Conservation (phyloP, 495 filamentous ascomycete species). For the Tetracladium setigerum region DNA sequence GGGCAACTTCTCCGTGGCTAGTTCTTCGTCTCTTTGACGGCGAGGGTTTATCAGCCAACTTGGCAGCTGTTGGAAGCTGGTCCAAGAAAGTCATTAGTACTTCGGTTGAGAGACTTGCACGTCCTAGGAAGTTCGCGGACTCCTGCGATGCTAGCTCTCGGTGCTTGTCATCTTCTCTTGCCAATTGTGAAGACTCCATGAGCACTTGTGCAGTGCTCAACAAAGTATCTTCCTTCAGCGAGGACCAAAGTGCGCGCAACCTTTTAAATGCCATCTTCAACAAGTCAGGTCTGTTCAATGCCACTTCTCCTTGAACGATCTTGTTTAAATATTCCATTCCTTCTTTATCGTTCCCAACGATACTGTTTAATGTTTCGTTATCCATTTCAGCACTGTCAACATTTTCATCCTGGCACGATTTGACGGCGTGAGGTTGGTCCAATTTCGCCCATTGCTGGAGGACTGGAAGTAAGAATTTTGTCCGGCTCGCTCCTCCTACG, state of each 20-base stretch:
- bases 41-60: constrained; percentile 55
- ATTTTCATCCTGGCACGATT: constrained; percentile 41
- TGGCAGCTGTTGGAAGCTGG: constrained; percentile 56
- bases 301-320: constrained; percentile 41
- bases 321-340: constrained; percentile 53
- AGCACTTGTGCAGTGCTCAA: constrained; percentile 51
- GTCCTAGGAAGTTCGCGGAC: constrained; percentile 60
- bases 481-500: constrained; percentile 55
- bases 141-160: constrained; percentile 32
- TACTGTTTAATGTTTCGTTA: constrained; percentile 46
- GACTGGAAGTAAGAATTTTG: constrained; percentile 60
- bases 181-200: constrained; percentile 22
- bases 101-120: constrained; percentile 58
- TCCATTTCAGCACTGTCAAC: constrained; percentile 54
- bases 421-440: constrained; percentile 27
- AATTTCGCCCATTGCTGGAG: constrained; percentile 57
- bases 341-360: constrained; percentile 59
- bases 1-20: constrained; percentile 51
- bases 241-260: constrained; percentile 61
- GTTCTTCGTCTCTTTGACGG: constrained; percentile 69
- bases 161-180: not conserved
- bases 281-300: constrained; percentile 38
- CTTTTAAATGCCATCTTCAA: constrained; percentile 54
- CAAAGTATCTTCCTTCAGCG: constrained; percentile 57
- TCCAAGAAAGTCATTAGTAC: constrained; percentile 63